Evolutionary conservation across 768 basidiomycete species (phyloP), one percentile per base, ranked within the genome.

Genomic region (Dioszegia crocea): DNA sequence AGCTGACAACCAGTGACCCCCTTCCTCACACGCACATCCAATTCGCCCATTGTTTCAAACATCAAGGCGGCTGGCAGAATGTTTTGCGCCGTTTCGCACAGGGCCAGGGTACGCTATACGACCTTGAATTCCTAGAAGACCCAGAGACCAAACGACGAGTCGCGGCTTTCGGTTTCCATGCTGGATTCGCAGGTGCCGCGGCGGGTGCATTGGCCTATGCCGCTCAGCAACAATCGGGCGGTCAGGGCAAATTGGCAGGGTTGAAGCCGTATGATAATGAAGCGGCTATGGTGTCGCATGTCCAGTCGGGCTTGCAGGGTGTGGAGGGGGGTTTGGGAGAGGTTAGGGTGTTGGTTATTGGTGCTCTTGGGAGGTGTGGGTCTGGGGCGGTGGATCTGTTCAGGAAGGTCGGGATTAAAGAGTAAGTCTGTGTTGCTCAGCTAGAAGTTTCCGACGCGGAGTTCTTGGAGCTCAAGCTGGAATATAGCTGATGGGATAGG

Each of bases 21-120:
- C 80, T 99, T 17, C 85, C 84, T 8, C 96, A 99, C 78, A 91
- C 89, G 2, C 96, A 99, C 78, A 91, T 99, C 73, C 91, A 96
- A 70, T 99, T 98, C 68, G 93, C 92, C 3, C 96, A 98, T 76
- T 96, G 93, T 78, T 98, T 89, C 83, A 99, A 99, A 79, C 80
- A 84, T 41, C 96, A 99, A 76, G 90, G 82, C 1, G 96, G 96
- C 21, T 99, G 96, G 94, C 82, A 84, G 9, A 80, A 84, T 43
- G 84, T 97, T 30, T 84, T 99, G 27, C 81, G 85, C 29, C 88
- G 96, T 21, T 99, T 97, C 81, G 80, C 83, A 75, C 81, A 82
- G 48, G 96, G 93, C 14, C 59, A 74, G 29, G 94, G 92, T 29
- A 86, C 85, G 12, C 80, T 98, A 23, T 97, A 97, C 78, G 96